phyloP scores from a whole-genome alignment of 441 rosid species.

The Euphorbia schlechtendalii region DNA sequence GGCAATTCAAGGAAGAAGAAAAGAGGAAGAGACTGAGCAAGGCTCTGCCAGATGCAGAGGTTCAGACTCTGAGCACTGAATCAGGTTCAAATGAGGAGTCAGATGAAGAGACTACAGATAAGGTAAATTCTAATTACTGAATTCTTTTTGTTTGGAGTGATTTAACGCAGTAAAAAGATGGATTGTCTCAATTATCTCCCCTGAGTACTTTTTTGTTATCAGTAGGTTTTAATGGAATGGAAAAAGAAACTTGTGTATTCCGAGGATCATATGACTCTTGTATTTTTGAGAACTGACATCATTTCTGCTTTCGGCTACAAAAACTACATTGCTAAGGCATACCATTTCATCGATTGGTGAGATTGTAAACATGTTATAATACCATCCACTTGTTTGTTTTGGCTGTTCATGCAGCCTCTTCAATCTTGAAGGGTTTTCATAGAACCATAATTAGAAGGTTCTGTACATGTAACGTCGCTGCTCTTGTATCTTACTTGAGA shows the following conservation, averaged over 20 bases:
- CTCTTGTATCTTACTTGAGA: slow-evolving; percentile 3
- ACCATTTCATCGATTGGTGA: slow-evolving; percentile 1
- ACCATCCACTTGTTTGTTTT: not conserved
- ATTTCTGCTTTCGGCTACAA: not conserved
- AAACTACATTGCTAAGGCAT: slow-evolving; percentile 5
- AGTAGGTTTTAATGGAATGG: not conserved
- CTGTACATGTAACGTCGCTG: slow-evolving; percentile 6
- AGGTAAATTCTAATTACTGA: slow-evolving; percentile 45
- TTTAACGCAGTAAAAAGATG: slow-evolving; percentile 4
- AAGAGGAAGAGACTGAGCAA: slow-evolving; percentile 45
- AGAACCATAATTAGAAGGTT: slow-evolving; percentile 15
- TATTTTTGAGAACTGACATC: slow-evolving; percentile 9
- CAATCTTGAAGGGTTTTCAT: slow-evolving; percentile 5
- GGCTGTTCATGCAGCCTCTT: slow-evolving; percentile 3
- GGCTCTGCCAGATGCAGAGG: slow-evolving; percentile 45
- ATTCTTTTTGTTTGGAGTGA: slow-evolving; percentile 7
- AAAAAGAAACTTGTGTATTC: not conserved
- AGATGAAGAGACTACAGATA: slow-evolving; percentile 39
- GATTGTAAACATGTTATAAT: slow-evolving; percentile 1
- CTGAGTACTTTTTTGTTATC: not conserved
- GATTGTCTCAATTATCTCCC: not conserved
- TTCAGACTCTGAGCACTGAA: slow-evolving; percentile 35
- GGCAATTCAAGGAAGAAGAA: slow-evolving; percentile 64
- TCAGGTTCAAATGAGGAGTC: slow-evolving; percentile 53
- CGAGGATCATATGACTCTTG: not conserved